Evolutionary conservation across 495 filamentous ascomycete species (phyloP).

Genomic region (Glarea lozoyensis): DNA sequence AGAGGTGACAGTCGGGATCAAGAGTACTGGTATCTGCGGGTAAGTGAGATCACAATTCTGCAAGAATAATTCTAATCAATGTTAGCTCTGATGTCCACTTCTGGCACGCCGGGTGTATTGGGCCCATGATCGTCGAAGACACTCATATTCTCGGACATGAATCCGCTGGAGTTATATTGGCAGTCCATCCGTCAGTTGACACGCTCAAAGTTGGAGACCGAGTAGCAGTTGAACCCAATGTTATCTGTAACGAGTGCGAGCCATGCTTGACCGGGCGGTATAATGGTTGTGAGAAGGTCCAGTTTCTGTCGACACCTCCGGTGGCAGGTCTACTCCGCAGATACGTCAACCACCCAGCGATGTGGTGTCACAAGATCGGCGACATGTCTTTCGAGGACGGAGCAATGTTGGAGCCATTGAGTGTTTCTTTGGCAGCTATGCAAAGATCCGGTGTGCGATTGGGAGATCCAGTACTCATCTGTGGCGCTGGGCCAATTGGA

Average conservation of each 20-base stretch:
- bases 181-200: constrained; percentile 70
- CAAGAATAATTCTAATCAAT: constrained; percentile 1
- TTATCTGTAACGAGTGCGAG: constrained; percentile 82
- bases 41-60: constrained; percentile 32
- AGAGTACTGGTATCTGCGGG: constrained; percentile 93
- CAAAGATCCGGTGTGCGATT: constrained; percentile 68
- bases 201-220: constrained; percentile 71
- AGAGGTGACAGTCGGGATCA: constrained; percentile 74
- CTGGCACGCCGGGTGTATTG: constrained; percentile 89
- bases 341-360: constrained; percentile 86
- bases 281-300: constrained; percentile 80
- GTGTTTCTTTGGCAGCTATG: constrained; percentile 76
- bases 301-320: constrained; percentile 82
- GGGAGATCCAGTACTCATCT: constrained; percentile 77
- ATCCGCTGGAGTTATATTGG: constrained; percentile 75
- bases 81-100: constrained; percentile 86
- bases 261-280: constrained; percentile 86
- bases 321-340: constrained; percentile 80
- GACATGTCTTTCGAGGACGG: constrained; percentile 85
- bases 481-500: constrained; percentile 86
- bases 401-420: constrained; percentile 78
- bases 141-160: constrained; percentile 91
- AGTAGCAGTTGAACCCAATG: constrained; percentile 84
- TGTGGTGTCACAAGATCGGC: constrained; percentile 90
- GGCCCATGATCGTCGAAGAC: constrained; percentile 82